These are phyloP conservation scores for Fusarium neocosmosporiellum DNA, from an alignment of 2,329 filamentous ascomycete species.

Conservation along the genomic window DNA sequence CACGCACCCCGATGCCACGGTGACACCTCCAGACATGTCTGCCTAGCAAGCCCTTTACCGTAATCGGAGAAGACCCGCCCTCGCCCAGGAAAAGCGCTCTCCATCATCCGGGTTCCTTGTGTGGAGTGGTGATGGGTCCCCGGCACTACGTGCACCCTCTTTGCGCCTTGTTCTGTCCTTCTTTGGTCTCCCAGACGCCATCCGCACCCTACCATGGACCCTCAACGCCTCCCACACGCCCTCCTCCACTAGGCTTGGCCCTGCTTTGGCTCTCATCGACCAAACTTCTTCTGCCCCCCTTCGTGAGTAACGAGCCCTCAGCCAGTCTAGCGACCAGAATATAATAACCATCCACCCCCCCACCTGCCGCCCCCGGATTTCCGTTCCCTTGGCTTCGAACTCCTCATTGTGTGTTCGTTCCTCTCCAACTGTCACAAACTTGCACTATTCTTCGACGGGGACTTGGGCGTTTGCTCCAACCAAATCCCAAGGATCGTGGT, in stretches of 20 bases:
- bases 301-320: constrained; percentile 31
- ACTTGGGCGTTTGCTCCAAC: constrained; percentile 33
- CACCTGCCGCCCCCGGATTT: constrained; percentile 47
- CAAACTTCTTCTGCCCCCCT: constrained; percentile 38
- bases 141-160: constrained; percentile 34
- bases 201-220: constrained; percentile 30
- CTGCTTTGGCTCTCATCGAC: constrained; percentile 29
- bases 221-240: constrained; percentile 33
- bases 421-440: constrained; percentile 29
- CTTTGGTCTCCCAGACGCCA: constrained; percentile 24
- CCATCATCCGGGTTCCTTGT: constrained; percentile 35
- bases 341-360: constrained; percentile 48
- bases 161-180: constrained; percentile 4
- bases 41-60: constrained; percentile 23
- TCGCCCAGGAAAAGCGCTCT: constrained; percentile 24
- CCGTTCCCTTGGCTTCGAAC: constrained; percentile 44
- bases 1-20: constrained; percentile 33
- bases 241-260: constrained; percentile 36
- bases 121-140: constrained; percentile 5
- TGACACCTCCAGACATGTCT: constrained; percentile 39
- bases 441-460: constrained; percentile 20
- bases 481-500: constrained; percentile 35
- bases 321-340: constrained; percentile 40
- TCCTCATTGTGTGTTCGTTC: constrained; percentile 30
- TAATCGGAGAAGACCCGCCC: constrained; percentile 28